A percentile compares a stretch with the other conserved stretches of the same genome.
phyloP scores from a whole-genome alignment of 2,329 filamentous ascomycete genomes.

The Mycosphaerella arachidis region DNA sequence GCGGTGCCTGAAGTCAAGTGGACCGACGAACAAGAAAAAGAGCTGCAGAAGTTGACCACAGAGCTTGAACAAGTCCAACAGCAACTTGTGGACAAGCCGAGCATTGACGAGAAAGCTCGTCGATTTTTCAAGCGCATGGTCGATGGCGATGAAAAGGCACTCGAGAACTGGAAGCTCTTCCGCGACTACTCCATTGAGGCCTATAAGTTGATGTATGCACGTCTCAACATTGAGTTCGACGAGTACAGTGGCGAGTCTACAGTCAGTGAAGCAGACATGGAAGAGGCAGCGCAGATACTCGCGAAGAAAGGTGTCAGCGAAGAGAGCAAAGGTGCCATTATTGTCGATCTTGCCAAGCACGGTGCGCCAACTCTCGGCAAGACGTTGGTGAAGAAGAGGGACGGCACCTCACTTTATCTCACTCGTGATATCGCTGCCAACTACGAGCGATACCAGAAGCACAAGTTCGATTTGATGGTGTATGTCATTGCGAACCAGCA shows the following conservation, averaged over 20 bases:
- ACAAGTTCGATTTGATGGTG: conserved; percentile 64
- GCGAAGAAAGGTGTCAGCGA: conserved; percentile 59
- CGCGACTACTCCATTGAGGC: conserved; percentile 60
- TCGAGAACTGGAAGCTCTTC: conserved; percentile 61
- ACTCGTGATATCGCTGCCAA: conserved; percentile 66
- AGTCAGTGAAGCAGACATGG: conserved; percentile 59
- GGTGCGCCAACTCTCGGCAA: conserved; percentile 63
- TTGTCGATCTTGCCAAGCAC: conserved; percentile 67
- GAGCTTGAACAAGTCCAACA: conserved; percentile 46
- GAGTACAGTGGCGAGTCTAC: conserved; percentile 67
- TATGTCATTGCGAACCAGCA: conserved; percentile 63
- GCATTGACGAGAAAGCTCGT: conserved; percentile 69
- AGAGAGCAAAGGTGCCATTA: conserved; percentile 60
- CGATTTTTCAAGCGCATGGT: conserved; percentile 66
- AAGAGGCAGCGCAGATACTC: conserved; percentile 55
- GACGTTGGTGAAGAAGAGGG: conserved; percentile 62
- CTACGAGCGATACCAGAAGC: conserved; percentile 57
- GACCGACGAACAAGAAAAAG: conserved; percentile 45
- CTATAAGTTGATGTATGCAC: conserved; percentile 60
- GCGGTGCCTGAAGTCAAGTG: conserved; percentile 25
- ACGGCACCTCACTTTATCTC: conserved; percentile 64
- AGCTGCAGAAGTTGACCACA: conserved; percentile 47
- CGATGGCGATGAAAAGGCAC: conserved; percentile 55
- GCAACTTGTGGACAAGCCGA: conserved; percentile 48
- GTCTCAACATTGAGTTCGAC: conserved; percentile 61